Evolutionary conservation across 202 grass and related monocot genomes (phyloP).

Genomic region (Digitaria exilis): DNA sequence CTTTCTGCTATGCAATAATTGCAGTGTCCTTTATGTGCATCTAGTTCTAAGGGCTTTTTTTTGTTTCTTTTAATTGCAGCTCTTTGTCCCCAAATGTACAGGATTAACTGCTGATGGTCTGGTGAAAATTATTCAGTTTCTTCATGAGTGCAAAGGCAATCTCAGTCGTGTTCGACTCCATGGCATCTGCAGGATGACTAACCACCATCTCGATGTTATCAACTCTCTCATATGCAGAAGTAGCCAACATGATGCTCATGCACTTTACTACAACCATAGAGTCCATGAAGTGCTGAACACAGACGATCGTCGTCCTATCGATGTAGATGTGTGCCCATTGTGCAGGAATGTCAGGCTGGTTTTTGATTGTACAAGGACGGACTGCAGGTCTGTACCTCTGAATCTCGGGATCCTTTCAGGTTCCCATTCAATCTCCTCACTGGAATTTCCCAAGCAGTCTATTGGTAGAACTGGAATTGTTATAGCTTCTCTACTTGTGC

Average conservation of each 20-base stretch:
- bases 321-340: slow-evolving; percentile 73
- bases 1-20: slow-evolving; percentile 14
- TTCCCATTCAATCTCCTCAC: background rate
- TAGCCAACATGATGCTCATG: slow-evolving; percentile 16
- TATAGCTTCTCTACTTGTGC: background rate
- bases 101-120: slow-evolving; percentile 68
- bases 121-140: slow-evolving; percentile 55
- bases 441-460: background rate
- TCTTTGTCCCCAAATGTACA: slow-evolving; percentile 66
- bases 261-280: slow-evolving; percentile 47
- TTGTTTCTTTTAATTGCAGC: slow-evolving; percentile 47
- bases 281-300: slow-evolving; percentile 40
- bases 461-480: background rate
- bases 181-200: slow-evolving; percentile 63
- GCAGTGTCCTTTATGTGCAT: slow-evolving; percentile 29
- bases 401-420: slow-evolving; percentile 4
- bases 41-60: slow-evolving; percentile 32
- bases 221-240: slow-evolving; percentile 43
- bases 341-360: slow-evolving; percentile 66
- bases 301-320: slow-evolving; percentile 53
- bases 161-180: slow-evolving; percentile 47
- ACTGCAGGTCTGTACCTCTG: slow-evolving; percentile 59
- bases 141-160: slow-evolving; percentile 44
- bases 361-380: slow-evolving; percentile 81
- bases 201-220: slow-evolving; percentile 62